These are phyloP conservation scores for Madurella fahalii DNA, from an alignment of 2,329 filamentous ascomycete species.

Conservation along the genomic window DNA sequence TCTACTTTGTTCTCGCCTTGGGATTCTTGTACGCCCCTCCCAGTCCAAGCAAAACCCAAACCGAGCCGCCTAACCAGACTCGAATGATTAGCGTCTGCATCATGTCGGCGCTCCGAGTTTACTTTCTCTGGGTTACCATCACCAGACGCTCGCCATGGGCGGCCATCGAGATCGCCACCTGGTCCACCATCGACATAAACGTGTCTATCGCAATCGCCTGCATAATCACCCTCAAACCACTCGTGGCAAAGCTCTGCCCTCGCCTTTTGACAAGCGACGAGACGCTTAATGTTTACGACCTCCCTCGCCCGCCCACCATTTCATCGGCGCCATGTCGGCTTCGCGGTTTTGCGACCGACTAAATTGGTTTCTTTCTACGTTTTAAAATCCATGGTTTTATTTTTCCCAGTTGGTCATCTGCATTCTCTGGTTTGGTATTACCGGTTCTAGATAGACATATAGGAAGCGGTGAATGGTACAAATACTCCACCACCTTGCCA, in stretches of 20 bases:
- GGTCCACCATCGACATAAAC: conserved; percentile 13
- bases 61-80: neutral
- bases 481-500: too few species aligned
- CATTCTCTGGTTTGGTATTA: too few species aligned
- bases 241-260: neutral
- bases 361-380: too few species aligned
- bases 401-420: too few species aligned
- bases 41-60: neutral
- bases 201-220: conserved; percentile 8
- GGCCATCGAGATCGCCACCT: neutral
- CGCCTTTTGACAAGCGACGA: neutral
- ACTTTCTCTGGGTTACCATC: neutral
- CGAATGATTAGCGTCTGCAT: conserved; percentile 11
- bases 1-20: conserved; percentile 12
- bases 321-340: neutral
- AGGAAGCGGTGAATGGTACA: too few species aligned
- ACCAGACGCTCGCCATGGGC: neutral
- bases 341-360: too few species aligned
- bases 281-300: neutral
- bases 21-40: conserved; percentile 13
- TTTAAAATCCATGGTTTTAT: too few species aligned
- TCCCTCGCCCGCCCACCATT: neutral
- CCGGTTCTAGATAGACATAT: too few species aligned
- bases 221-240: conserved; percentile 6
- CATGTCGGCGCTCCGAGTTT: conserved; percentile 9